These are phyloP conservation scores for Neurospora africana DNA, from an alignment of 495 filamentous ascomycete species.

Conservation along the genomic window DNA sequence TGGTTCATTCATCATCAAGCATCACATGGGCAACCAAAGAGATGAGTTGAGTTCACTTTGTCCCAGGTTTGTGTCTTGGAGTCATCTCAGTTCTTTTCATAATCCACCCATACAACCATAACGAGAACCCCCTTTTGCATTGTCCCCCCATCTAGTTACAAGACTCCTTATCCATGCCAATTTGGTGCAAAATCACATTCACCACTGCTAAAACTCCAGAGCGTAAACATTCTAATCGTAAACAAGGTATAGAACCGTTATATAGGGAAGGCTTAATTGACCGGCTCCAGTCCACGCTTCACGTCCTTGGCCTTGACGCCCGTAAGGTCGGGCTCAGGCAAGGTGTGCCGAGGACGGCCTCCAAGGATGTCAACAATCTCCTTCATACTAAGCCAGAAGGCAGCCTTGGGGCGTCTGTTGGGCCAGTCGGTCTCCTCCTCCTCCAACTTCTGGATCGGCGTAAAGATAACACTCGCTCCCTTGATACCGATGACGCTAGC, in stretches of 20 bases:
- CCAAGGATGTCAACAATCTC: constrained; percentile 74
- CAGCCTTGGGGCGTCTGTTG: constrained; percentile 70
- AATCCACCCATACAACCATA: not conserved
- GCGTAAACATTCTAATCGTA: not conserved
- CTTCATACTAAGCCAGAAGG: constrained; percentile 79
- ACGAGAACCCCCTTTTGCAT: not conserved
- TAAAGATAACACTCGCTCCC: constrained; percentile 81
- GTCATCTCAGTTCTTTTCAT: not conserved
- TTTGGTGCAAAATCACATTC: not conserved
- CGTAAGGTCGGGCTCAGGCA: constrained; percentile 31
- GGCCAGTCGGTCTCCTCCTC: constrained; percentile 87
- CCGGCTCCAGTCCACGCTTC: constrained; percentile 31
- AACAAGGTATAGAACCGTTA: not conserved
- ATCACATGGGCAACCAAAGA: not conserved
- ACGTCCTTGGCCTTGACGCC: constrained; percentile 44
- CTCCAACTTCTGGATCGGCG: constrained; percentile 63
- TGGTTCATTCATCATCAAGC: not conserved
- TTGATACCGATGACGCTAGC: constrained; percentile 82
- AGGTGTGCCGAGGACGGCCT: constrained; percentile 47
- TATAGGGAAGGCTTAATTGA: not conserved
- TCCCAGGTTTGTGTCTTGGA: not conserved
- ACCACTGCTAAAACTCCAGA: not conserved
- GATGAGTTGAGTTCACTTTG: not conserved
- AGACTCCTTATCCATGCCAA: not conserved
- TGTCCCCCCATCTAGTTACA: not conserved